Percentiles rank a stretch among this genome's conserved stretches.
Conservation (phyloP, 345 rosid species). For the Salix exigua region DNA sequence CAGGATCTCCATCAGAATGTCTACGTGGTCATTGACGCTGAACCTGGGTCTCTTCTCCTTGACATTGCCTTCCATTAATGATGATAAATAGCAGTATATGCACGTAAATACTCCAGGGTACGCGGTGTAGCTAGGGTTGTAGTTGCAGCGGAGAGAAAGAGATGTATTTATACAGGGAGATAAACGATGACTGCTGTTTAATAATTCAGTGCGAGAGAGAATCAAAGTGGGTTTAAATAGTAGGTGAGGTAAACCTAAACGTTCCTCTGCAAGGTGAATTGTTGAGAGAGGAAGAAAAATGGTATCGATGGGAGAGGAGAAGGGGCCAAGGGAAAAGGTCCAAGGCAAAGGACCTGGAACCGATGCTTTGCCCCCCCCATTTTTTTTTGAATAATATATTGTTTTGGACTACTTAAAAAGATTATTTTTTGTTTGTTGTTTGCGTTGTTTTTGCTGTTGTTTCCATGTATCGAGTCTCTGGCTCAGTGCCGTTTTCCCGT, state of each 20-base stretch:
- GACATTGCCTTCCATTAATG: not conserved
- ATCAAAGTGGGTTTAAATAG: no score
- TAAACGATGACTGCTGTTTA: no score
- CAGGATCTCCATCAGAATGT: conserved; percentile 72
- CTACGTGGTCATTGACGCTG: conserved; percentile 74
- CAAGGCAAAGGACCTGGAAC: conserved; percentile 49
- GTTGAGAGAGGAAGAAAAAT: conserved; percentile 4
- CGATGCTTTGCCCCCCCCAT: conserved; percentile 33
- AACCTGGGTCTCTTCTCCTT: conserved; percentile 37
- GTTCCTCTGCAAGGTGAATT: no score
- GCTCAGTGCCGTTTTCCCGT: conserved; percentile 17
- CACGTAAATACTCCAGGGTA: not conserved
- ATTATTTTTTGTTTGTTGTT: conserved; percentile 44
- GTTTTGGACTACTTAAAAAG: conserved; percentile 32
- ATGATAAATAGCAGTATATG: not conserved
- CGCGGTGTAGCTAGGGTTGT: not conserved
- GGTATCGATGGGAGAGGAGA: conserved; percentile 40
- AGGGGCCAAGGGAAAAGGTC: conserved; percentile 51
- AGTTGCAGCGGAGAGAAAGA: not conserved
- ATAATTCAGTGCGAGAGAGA: no score
- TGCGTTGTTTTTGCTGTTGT: conserved; percentile 36
- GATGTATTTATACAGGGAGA: no score
- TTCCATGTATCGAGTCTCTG: conserved; percentile 32
- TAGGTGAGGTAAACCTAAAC: no score
- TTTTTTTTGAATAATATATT: conserved; percentile 12